Evolutionary conservation across 495 filamentous ascomycete species (phyloP).

Genomic region (Hypoxylon subgilvum): DNA sequence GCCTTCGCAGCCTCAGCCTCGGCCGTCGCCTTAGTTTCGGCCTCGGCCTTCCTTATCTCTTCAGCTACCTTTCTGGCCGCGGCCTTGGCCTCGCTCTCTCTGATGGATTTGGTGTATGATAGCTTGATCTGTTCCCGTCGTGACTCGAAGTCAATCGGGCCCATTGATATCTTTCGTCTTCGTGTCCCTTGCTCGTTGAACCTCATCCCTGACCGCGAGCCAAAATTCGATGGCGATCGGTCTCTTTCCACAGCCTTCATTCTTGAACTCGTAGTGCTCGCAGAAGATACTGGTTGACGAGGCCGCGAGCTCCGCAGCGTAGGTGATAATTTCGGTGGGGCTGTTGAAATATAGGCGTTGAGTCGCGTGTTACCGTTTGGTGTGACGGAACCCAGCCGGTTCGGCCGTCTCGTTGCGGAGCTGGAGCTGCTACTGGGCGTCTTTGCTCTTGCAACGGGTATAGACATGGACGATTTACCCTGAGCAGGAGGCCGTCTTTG

Average conservation of each 20-base stretch:
- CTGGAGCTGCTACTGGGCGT: constrained; percentile 47
- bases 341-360: constrained; percentile 59
- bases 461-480: constrained; percentile 49
- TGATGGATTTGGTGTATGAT: constrained; percentile 77
- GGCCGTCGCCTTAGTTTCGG: constrained; percentile 43
- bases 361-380: constrained; percentile 52
- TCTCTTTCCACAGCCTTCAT: constrained; percentile 57
- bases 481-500: constrained; percentile 45
- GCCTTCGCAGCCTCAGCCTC: constrained; percentile 39
- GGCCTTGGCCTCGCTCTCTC: constrained; percentile 65
- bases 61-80: constrained; percentile 56
- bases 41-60: constrained; percentile 51
- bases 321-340: constrained; percentile 63
- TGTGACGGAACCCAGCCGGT: constrained; percentile 36
- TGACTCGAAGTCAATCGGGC: constrained; percentile 78
- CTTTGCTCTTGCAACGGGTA: constrained; percentile 45
- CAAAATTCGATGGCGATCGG: constrained; percentile 45
- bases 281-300: constrained; percentile 76
- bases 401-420: constrained; percentile 33
- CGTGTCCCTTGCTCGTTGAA: constrained; percentile 44
- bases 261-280: constrained; percentile 69
- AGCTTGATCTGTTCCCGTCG: constrained; percentile 78
- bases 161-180: constrained; percentile 59
- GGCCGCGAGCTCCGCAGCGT: constrained; percentile 82
- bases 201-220: constrained; percentile 45